A percentile compares a stretch with the other conserved stretches of the same genome.
These are phyloP conservation scores for Cryptococcus jaspeensis DNA, from an alignment of 1,284 basidiomycete genomes.

Conservation along the genomic window DNA sequence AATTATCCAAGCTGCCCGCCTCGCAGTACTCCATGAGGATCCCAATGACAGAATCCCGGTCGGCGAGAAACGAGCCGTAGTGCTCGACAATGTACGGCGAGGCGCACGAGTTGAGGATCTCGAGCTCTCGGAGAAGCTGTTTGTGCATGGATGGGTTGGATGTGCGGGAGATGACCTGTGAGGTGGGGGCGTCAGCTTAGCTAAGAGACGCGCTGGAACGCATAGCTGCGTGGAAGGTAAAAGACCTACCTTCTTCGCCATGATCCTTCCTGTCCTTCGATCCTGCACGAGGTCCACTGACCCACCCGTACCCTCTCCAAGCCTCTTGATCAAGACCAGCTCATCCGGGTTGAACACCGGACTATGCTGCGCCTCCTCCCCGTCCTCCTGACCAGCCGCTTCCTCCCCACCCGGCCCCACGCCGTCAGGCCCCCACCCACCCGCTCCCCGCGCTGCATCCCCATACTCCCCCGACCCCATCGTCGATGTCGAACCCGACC, in stretches of 20 bases:
- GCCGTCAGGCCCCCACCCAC: constrained; percentile 1
- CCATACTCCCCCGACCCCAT: not conserved
- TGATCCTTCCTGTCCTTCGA: constrained; percentile 68
- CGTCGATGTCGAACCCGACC: not conserved
- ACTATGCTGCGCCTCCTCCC: constrained; percentile 12
- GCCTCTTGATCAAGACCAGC: constrained; percentile 67
- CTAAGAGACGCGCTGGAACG: too few relatives aligned
- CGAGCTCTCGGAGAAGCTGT: constrained; percentile 89
- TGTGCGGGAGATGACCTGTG: constrained; percentile 82
- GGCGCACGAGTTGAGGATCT: constrained; percentile 79
- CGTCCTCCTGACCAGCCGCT: not conserved
- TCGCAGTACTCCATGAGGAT: constrained; percentile 95
- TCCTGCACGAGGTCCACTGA: constrained; percentile 89
- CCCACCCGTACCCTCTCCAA: constrained; percentile 95
- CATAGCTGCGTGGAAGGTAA: too few relatives aligned
- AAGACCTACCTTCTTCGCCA: constrained; percentile 76
- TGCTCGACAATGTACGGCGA: constrained; percentile 90
- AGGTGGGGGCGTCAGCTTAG: not conserved
- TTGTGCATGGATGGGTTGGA: constrained; percentile 81
- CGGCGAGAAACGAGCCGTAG: constrained; percentile 92
- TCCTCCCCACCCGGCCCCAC: not conserved
- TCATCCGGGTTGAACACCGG: constrained; percentile 54
- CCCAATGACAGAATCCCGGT: constrained; percentile 87
- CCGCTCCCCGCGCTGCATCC: not conserved
- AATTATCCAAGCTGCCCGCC: constrained; percentile 75